These are phyloP conservation scores for Phellopilus nigrolimitatus DNA, from an alignment of 1,284 basidiomycete genomes.

Conservation along the genomic window DNA sequence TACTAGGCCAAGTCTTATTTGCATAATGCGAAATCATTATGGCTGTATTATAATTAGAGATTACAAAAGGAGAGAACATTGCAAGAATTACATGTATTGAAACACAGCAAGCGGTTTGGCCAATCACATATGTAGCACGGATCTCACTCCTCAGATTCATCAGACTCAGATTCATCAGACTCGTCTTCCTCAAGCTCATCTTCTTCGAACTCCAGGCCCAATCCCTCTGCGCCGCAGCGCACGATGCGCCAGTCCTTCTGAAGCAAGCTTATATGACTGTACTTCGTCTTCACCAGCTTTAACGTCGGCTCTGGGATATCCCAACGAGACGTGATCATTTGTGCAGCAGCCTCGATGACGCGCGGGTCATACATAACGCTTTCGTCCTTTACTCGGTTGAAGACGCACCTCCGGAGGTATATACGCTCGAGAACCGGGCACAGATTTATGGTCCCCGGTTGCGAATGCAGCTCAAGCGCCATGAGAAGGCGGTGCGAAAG, in stretches of 20 bases:
- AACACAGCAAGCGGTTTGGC: no score
- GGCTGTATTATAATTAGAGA: no score
- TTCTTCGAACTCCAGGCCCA: background rate
- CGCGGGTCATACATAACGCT: no score
- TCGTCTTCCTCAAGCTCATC: background rate
- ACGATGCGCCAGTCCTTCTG: background rate
- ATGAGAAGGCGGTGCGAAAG: background rate
- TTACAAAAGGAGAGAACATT: no score
- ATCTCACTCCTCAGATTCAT: no score
- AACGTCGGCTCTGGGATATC: background rate
- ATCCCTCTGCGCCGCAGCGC: background rate
- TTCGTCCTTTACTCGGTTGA: no score
- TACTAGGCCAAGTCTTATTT: no score
- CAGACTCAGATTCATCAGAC: no score
- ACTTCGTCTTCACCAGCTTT: background rate
- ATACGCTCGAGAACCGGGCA: background rate
- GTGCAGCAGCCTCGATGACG: background rate
- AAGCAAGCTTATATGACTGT: background rate
- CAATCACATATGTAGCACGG: no score
- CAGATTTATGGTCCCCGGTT: background rate
- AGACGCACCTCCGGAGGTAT: background rate
- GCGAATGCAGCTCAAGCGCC: background rate
- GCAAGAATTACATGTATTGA: no score
- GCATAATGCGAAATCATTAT: no score
- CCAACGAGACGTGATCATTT: background rate